Evolutionary conservation across 2,329 filamentous ascomycete species (phyloP), one percentile per base, ranked within the genome.

Genomic region (Fusarium begoniae): DNA sequence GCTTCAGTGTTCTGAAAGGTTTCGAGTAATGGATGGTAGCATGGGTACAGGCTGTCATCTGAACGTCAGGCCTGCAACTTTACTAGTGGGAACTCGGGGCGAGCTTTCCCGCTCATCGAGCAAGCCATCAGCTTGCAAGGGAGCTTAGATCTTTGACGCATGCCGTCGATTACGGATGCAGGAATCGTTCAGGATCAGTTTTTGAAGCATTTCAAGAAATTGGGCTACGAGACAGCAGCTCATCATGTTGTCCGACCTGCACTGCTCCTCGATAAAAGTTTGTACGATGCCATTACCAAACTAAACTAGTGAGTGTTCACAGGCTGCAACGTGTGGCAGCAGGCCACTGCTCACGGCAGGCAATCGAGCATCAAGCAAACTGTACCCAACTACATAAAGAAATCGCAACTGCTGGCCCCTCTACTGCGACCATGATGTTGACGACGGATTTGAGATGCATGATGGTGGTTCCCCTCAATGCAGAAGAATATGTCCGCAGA

Each of bases 381-480:
- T 10, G 20, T 24, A 51, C 11, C 43, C 47, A 38, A 45, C 40
- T 56, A 43, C 56, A 51, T 63, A 48, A 35, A 57, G 44, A 41
- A 53, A 58, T 70, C 53, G 35, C 63, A 58, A 59, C 53, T 37
- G 26, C 62, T 60, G 53, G 62, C 24, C 54, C 58, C 41, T 62
- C 47, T 59, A 26, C 37, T 63, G 50, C 43, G 60, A 35, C 30
- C 66, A 56, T 55, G 43, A 58, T 56, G 57, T 64, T 66, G 67
- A 54, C 59, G 53, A 44, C 48, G 58, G 65, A 66, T 55, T 72
- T 45, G 47, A 66, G 72, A 73, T 63, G 72, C 70, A 73, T 75
- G 66, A 67, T 63, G 65, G 69, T 74, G 76, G 70, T 66, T 68
- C 64, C 70, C 76, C 63, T 68, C 58, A 66, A 75, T 75, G 74